phyloP scores from a whole-genome alignment of 1,284 basidiomycete genomes.

The Ganoderma sinense region DNA sequence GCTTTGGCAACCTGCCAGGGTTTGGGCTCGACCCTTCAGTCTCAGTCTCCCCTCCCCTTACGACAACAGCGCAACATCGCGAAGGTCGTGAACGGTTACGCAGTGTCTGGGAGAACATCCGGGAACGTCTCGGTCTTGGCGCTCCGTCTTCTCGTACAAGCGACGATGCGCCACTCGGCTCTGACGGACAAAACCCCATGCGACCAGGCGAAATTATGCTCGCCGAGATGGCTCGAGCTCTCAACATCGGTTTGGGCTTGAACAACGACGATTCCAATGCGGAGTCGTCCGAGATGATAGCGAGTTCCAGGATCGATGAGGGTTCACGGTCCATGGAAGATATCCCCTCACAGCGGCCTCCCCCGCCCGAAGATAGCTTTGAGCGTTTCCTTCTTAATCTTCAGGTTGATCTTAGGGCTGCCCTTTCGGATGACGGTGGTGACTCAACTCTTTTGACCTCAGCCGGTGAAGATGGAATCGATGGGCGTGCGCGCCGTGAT shows the following conservation, averaged over 20 bases:
- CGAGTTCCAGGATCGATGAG: constrained; percentile 3
- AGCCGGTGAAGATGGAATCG: neutral
- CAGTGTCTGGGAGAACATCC: constrained; percentile 67
- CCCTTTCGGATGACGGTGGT: constrained; percentile 49
- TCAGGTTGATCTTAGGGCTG: constrained; percentile 70
- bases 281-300: neutral
- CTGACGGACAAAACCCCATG: constrained; percentile 33
- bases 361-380: constrained; percentile 75
- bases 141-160: constrained; percentile 5
- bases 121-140: constrained; percentile 65
- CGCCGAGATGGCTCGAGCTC: constrained; percentile 78
- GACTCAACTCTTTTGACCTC: neutral
- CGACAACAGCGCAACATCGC: constrained; percentile 21
- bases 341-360: constrained; percentile 16
- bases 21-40: constrained; percentile 28
- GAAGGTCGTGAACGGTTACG: constrained; percentile 53
- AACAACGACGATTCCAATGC: constrained; percentile 24
- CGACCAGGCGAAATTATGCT: constrained; percentile 61
- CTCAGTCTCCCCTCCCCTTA: constrained; percentile 19
- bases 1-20: constrained; percentile 33
- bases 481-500: neutral
- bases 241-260: constrained; percentile 73
- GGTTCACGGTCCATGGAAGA: constrained; percentile 14
- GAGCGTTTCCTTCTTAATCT: constrained; percentile 79
- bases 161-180: neutral